phyloP scores from a whole-genome alignment of 2,329 filamentous ascomycete genomes.

The Calonectria hongkongensis region DNA sequence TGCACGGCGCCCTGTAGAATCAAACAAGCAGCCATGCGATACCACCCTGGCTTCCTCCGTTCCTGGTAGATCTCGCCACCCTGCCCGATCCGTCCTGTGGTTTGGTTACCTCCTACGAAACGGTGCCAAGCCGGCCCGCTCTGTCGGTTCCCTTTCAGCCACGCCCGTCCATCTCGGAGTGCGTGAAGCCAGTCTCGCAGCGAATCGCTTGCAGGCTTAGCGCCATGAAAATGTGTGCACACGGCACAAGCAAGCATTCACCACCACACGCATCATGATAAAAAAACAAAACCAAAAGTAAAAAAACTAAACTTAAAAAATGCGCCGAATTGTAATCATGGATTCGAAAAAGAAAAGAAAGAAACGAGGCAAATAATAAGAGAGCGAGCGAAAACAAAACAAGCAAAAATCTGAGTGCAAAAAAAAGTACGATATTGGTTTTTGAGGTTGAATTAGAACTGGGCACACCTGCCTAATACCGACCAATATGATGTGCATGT shows the following conservation, averaged over 20 bases:
- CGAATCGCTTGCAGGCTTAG: slow-evolving; percentile 6
- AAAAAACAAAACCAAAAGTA: too few species aligned
- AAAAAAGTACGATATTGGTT: too few species aligned
- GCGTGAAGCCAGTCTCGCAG: background rate
- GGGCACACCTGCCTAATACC: too few species aligned
- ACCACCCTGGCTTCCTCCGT: slow-evolving; percentile 51
- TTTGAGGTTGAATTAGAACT: too few species aligned
- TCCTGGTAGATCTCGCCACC: slow-evolving; percentile 42
- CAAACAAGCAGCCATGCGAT: slow-evolving; percentile 54
- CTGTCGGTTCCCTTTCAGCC: slow-evolving; percentile 26
- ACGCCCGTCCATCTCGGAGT: background rate
- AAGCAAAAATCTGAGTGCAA: too few species aligned
- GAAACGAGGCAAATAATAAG: too few species aligned
- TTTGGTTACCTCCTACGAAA: slow-evolving; percentile 22
- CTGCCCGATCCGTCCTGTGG: slow-evolving; percentile 23
- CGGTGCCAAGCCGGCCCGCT: slow-evolving; percentile 24
- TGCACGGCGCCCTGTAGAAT: slow-evolving; percentile 42
- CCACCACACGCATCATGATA: too few species aligned
- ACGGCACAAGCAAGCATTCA: background rate
- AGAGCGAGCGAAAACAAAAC: too few species aligned
- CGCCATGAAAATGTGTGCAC: background rate
- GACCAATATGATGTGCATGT: too few species aligned
- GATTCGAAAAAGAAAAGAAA: too few species aligned
- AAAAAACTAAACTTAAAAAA: background rate
- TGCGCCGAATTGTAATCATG: too few species aligned